phyloP scores from a whole-genome alignment of 202 grass and related monocot species.

The Schoenoplectus triqueter region DNA sequence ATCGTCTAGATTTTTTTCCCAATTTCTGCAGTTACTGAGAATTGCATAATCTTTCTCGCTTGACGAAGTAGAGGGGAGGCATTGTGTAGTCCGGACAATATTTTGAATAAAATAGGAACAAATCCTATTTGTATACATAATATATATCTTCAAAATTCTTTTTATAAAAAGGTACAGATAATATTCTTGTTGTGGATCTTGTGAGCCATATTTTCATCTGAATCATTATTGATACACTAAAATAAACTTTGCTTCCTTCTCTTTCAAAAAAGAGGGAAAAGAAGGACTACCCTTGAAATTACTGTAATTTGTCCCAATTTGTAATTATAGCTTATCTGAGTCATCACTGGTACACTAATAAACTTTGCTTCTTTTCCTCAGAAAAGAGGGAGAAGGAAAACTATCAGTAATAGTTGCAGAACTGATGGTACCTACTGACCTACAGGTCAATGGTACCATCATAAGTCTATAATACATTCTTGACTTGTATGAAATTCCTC shows the following conservation, averaged over 20 bases:
- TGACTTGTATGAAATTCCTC: neutral
- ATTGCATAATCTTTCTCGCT: neutral
- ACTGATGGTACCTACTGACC: neutral
- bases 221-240: neutral
- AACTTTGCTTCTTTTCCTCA: neutral
- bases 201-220: neutral
- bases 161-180: neutral
- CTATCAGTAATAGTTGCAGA: neutral
- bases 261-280: neutral
- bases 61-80: neutral
- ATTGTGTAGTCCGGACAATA: neutral
- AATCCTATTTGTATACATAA: neutral
- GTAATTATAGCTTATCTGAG: neutral
- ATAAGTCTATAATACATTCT: conserved; percentile 7
- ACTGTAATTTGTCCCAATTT: neutral
- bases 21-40: neutral
- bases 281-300: neutral
- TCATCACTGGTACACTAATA: neutral
- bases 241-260: too few species aligned
- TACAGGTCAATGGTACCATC: neutral
- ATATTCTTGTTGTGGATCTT: neutral
- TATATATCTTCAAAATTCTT: neutral
- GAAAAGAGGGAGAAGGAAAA: neutral
- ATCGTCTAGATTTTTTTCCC: neutral
- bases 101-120: neutral